Evolutionary conservation across 768 basidiomycete species (phyloP), one percentile per base, ranked within the genome.

Genomic region (Mycena galericulata): DNA sequence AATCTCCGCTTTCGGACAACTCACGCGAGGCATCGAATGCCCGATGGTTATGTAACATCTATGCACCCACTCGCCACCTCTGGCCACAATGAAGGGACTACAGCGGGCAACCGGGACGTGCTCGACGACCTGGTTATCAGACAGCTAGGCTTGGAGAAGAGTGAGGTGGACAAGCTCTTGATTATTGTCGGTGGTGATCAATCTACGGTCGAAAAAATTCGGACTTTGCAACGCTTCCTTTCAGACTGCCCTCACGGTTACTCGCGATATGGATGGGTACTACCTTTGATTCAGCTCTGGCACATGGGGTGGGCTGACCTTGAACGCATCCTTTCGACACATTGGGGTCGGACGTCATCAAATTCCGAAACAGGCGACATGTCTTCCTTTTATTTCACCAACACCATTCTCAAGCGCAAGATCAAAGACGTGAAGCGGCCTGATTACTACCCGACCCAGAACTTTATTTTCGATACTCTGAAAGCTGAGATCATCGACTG

Each of bases 271-370:
- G 58, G 58, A 3, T 59, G 58, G 58, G 58, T 59, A 3, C 27
- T 59, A 6, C 58, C 58, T 8, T 47, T 59, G 29, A 59, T 59
- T 22, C 58, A 59, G 20, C 58, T 59, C 27, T 59, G 58, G 58
- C 58, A 59, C 20, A 59, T 59, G 58, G 58, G 58, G 9, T 59
- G 58, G 58, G 58, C 58, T 4, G 58, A 59, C 32, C 58, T 59
- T 20, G 58, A 59, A n/a, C 43, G 58, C 30, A 47, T 59, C 32
- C 29, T 59, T 3, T 32, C 27, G 18, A 59, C 58, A 18, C 58
- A 59, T 34, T 59, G 58, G 58, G 58, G 58, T n/a, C 30, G 30
- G 32, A 59, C 58, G 22, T 9, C 41, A 22, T 59, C 58, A 17
- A 47, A 47, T 26, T 18, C 58, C 15, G 58, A 59, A 20, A 46